phyloP scores from a whole-genome alignment of 805 yeast genomes.

The Blastobotrys muscicola region DNA sequence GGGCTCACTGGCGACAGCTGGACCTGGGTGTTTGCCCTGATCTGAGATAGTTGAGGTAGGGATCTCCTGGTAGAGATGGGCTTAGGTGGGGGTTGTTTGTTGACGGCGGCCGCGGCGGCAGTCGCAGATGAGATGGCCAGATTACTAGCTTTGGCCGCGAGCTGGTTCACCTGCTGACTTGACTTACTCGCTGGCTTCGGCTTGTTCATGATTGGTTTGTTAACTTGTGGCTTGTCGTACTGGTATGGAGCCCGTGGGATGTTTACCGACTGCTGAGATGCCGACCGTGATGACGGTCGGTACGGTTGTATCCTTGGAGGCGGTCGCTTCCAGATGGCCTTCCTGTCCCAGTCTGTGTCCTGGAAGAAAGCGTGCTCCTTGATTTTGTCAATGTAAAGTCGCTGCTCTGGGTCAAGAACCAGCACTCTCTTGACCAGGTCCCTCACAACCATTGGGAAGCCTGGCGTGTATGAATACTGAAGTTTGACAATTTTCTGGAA shows the following conservation, averaged over 20 bases:
- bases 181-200: too few species aligned
- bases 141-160: neutral
- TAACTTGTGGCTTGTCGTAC: too few species aligned
- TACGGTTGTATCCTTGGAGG: constrained; percentile 67
- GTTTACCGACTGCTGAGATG: constrained; percentile 2
- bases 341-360: constrained; percentile 59
- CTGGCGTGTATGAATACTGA: constrained; percentile 62
- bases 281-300: constrained; percentile 24
- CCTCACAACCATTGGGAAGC: constrained; percentile 53
- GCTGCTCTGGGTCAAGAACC: constrained; percentile 57
- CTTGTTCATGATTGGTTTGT: too few species aligned
- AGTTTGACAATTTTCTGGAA: constrained; percentile 78
- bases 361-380: constrained; percentile 66
- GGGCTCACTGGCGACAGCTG: too few species aligned
- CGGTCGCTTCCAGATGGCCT: constrained; percentile 55
- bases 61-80: neutral
- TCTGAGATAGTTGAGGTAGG: too few species aligned
- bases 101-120: constrained; percentile 21
- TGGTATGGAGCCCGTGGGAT: constrained; percentile 4
- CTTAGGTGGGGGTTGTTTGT: constrained; percentile 2
- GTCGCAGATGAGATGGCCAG: constrained; percentile 3
- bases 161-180: too few species aligned
- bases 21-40: too few species aligned
- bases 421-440: constrained; percentile 60
- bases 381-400: constrained; percentile 50